Conservation (phyloP, 148 eudicot genomes). For the Diospyros lotus region DNA sequence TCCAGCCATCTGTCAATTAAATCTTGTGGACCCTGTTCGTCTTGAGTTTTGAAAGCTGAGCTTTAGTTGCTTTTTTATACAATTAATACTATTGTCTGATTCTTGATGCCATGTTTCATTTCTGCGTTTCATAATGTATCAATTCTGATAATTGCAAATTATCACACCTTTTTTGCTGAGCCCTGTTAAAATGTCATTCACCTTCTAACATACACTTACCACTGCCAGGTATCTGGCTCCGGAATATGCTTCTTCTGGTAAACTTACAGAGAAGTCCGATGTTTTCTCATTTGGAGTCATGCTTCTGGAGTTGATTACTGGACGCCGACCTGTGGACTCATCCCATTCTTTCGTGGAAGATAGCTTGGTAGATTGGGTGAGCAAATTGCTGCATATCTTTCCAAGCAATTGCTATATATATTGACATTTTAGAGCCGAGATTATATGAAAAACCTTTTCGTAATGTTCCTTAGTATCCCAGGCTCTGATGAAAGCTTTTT, state of each 20-base stretch:
- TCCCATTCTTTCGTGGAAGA: slow-evolving; percentile 41
- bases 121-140: neutral
- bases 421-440: neutral
- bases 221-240: slow-evolving; percentile 32
- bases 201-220: neutral
- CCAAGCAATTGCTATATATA: neutral
- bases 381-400: no score
- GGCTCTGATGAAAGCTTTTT: no score
- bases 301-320: no score
- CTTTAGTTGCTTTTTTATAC: neutral
- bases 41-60: neutral
- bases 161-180: neutral
- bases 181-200: slow-evolving; percentile 2
- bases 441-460: no score
- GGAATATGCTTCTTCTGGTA: no score
- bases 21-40: neutral
- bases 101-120: neutral
- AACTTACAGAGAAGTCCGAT: no score
- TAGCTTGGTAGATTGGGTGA: no score
- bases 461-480: no score
- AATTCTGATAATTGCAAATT: neutral
- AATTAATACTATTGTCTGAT: neutral
- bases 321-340: slow-evolving; percentile 73
- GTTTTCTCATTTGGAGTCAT: no score
- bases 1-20: neutral